Conservation (phyloP, 1,284 basidiomycete genomes). For the Leccinum colubrinum region DNA sequence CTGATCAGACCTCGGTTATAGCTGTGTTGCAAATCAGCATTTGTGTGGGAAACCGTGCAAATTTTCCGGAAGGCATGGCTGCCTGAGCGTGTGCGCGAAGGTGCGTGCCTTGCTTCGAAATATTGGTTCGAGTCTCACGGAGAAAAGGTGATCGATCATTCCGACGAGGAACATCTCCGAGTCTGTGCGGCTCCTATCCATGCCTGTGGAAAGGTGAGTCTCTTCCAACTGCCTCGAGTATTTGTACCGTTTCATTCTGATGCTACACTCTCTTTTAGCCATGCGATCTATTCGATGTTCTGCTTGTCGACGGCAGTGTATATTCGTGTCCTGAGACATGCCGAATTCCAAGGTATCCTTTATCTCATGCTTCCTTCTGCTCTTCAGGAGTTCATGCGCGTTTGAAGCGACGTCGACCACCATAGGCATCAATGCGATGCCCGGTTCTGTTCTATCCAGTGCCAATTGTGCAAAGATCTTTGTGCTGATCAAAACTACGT, state of each 20-base stretch:
- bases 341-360: slow-evolving; percentile 39
- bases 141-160: slow-evolving; percentile 42
- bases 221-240: background rate
- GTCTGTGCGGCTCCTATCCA: slow-evolving; percentile 50
- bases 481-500: slow-evolving; percentile 50
- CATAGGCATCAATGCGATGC: slow-evolving; percentile 54
- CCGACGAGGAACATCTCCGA: slow-evolving; percentile 43
- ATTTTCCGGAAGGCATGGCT: slow-evolving; percentile 44
- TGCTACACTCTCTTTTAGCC: slow-evolving; percentile 32
- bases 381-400: background rate
- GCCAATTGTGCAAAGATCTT: slow-evolving; percentile 52
- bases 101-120: slow-evolving; percentile 25
- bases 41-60: slow-evolving; percentile 49
- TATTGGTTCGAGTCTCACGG: background rate
- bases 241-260: background rate
- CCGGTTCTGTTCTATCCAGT: slow-evolving; percentile 51
- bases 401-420: slow-evolving; percentile 35
- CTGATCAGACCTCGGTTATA: slow-evolving; percentile 18
- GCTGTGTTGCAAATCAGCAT: slow-evolving; percentile 49
- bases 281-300: slow-evolving; percentile 41
- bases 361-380: no score
- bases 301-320: slow-evolving; percentile 28
- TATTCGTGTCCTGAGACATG: slow-evolving; percentile 47
- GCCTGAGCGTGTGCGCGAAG: slow-evolving; percentile 48
- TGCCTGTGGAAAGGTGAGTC: slow-evolving; percentile 49